Base-by-base conservation (phyloP, 805 yeast genomes). In the Candida ortonii region DNA sequence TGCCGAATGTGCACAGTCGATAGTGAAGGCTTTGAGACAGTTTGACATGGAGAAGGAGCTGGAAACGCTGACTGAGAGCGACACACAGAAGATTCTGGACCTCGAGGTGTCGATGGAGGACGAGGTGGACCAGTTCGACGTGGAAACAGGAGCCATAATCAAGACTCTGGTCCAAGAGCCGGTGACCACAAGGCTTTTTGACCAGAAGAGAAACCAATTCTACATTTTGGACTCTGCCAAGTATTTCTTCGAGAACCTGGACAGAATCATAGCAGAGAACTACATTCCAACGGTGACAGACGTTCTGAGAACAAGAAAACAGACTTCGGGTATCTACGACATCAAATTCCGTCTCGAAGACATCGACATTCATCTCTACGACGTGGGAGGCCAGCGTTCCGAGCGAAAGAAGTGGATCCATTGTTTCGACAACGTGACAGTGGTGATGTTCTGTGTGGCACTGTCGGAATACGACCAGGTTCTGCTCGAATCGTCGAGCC, bases 371-470 rank as follows among this genome's bases (percentile, higher is more conserved):
- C 84, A 78, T 49, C 67, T 82, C 49, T 78, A 68, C 53, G 97
- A 89, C 59, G 96, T 89, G 30, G 97, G 97, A 44, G 97, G 97
- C 2, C 98, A 93, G 61, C 70, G 98, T 50, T 79, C 94, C 3
- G 98, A 93, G 65, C 78, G 98, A 34, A 85, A 84, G 53, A 90
- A 93, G 61, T 93, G 98, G 98, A 88, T 93, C 43, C 94, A 93
- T 61, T 86, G 96, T 55, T 93, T 93, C 52, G 96, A 88, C 59
- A 87, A 88, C 49, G 96, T 89, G 21, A 84, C 96, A 0, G 69
- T 84, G 29, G 82, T 89, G 32, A 85, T 89, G 40, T 89, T 88
- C 56, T 88, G 96, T 59, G 96, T 88, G 15, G 88, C 97, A 0
- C 62, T 89, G 34, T 80, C 90, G 2, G 97, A 89, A 56, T 89